Evolutionary conservation across 1,139 yeast species (phyloP), one percentile per base, ranked within the genome.

Genomic region (Magnusiomyces fungicola): DNA sequence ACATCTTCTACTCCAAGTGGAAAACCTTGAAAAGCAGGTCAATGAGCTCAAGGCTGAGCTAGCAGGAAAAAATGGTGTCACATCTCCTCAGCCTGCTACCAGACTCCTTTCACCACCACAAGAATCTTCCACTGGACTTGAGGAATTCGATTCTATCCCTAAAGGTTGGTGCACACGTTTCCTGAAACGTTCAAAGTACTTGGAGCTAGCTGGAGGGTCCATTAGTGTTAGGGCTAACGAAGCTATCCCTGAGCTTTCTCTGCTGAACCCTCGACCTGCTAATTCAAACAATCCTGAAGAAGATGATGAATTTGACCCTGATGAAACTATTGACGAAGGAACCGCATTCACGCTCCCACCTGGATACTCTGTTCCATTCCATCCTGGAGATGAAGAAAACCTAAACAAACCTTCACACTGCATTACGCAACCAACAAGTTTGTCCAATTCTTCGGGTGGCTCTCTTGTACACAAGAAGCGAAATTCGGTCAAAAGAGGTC

Each of bases 81-180:
- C 23, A 21, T 38, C 14, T 9, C 27, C n/a, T 21, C n/a, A 9
- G 23, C 29, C 29, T 9, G 22, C 14, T 9, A 25, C 7, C 14
- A 38, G 14, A 23, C n/a, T 29, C 29, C 34, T n/a, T 41, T 16
- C 38, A 5, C 16, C 22, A 3, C 24, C 30, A 6, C 3, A n/a
- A 7, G 16, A 22, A 6, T 25, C 39, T 9, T 29, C 38, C 3
- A 33, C 21, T 14, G 23, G 23, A 6, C 16, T 34, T 12, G 42
- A 36, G 19, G 48, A 46, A 42, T 25, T 46, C 19, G 48, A 48
- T 24, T 33, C 44, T 9, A 49, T 51, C 25, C 54, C 52, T 3
- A 51, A 51, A 34, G 54, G 54, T 7, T 51, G 54, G 54, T 49
- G 54, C 45, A 37, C 50, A 3, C 29, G 54, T 18, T 51, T 51